A percentile compares a stretch with the other conserved stretches of the same genome.
These are phyloP conservation scores for Chrysoporthe austroafricana DNA, from an alignment of 2,329 filamentous ascomycete species.

Conservation along the genomic window DNA sequence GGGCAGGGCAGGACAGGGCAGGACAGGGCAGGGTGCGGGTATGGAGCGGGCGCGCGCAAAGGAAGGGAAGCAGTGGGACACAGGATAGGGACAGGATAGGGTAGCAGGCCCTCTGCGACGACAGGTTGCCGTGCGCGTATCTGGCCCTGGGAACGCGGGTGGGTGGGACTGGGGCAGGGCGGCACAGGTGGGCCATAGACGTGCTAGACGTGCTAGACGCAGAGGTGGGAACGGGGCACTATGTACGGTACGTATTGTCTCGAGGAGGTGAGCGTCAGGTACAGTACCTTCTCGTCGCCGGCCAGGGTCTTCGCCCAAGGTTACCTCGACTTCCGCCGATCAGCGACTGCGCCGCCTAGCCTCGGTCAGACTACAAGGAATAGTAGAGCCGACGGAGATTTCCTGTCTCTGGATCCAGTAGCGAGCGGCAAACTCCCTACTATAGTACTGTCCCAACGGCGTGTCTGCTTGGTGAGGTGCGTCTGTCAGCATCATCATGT, in stretches of 20 bases:
- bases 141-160: background rate
- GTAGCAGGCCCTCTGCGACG: background rate
- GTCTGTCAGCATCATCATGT: too few species aligned
- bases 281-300: background rate
- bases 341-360: constrained; percentile 27
- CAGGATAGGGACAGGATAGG: constrained; percentile 6
- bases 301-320: background rate
- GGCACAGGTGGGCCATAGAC: constrained; percentile 7
- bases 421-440: constrained; percentile 5
- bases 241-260: background rate
- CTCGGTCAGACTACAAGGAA: constrained; percentile 26
- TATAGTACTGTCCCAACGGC: too few species aligned
- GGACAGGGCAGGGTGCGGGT: constrained; percentile 9
- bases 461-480: background rate
- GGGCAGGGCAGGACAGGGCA: background rate
- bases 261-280: background rate
- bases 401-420: constrained; percentile 8
- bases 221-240: constrained; percentile 5
- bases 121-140: constrained; percentile 9
- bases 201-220: constrained; percentile 3
- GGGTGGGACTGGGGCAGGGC: constrained; percentile 3
- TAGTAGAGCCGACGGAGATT: constrained; percentile 28
- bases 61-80: background rate
- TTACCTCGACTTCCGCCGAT: constrained; percentile 24
- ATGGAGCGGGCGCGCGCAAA: background rate